Conservation (phyloP, 768 basidiomycete genomes). For the Gloeopeniophorella convolvens region DNA sequence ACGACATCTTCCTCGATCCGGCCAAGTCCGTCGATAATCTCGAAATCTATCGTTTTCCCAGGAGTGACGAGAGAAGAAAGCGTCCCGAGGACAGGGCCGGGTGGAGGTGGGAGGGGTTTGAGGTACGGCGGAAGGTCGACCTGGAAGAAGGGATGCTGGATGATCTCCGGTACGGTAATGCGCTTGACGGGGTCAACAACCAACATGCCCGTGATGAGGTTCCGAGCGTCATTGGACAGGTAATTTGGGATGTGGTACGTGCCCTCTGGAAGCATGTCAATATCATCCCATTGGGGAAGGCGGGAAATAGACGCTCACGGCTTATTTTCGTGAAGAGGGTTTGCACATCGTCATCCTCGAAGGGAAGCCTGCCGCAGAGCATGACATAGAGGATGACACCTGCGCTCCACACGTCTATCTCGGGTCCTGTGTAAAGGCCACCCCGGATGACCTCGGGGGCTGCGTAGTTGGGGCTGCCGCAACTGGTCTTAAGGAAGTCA, state of each 20-base stretch:
- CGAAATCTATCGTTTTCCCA: constrained; percentile 61
- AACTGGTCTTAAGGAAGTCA: constrained; percentile 94
- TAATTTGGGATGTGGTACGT: constrained; percentile 80
- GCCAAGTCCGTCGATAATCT: constrained; percentile 87
- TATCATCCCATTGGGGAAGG: not conserved
- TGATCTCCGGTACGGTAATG: constrained; percentile 89
- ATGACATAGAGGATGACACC: constrained; percentile 99
- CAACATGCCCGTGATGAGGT: constrained; percentile 84
- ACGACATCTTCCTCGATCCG: constrained; percentile 90
- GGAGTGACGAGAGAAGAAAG: constrained; percentile 68
- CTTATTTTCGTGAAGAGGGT: constrained; percentile 91
- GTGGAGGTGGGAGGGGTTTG: constrained; percentile 68
- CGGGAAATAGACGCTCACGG: constrained; percentile 39
- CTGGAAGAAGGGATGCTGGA: constrained; percentile 85
- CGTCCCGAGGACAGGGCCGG: constrained; percentile 70
- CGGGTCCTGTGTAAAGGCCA: constrained; percentile 91
- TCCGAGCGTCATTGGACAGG: constrained; percentile 69
- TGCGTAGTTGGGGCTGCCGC: constrained; percentile 97
- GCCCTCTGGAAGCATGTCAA: constrained; percentile 52
- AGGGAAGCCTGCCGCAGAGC: constrained; percentile 91
- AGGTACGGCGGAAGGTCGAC: constrained; percentile 84
- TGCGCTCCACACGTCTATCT: constrained; percentile 98
- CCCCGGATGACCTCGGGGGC: constrained; percentile 97
- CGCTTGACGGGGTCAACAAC: constrained; percentile 92
- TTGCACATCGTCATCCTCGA: constrained; percentile 96